Evolutionary conservation across 1,139 yeast species (phyloP).

Genomic region (Pichia sp.): DNA sequence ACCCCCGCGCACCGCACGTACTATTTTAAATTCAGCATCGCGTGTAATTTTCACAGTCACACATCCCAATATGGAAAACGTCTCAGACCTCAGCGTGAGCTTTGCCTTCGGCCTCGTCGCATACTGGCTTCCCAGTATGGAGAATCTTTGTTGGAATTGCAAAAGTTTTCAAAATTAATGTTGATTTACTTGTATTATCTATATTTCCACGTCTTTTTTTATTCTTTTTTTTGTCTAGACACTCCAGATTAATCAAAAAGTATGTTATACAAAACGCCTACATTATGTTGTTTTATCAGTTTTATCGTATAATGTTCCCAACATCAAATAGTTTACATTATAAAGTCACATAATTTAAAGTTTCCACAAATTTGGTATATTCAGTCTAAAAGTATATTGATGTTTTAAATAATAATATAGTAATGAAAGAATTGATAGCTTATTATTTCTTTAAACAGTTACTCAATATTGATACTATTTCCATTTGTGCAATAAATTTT

Average conservation of each 20-base stretch:
- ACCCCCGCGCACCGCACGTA: not conserved
- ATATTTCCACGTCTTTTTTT: not conserved
- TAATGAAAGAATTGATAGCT: not conserved
- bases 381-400: not conserved
- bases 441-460: not conserved
- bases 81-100: not conserved
- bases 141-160: not conserved
- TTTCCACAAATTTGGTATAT: not conserved
- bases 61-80: not conserved
- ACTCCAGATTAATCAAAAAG: constrained; percentile 16
- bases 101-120: not conserved
- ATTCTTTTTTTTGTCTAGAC: constrained; percentile 2
- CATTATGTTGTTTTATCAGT: not conserved
- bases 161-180: constrained; percentile 7
- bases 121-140: not conserved
- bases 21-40: not conserved
- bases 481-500: not conserved
- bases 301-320: not conserved
- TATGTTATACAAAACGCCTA: constrained; percentile 4
- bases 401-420: not conserved
- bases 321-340: not conserved
- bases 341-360: not conserved
- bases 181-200: not conserved
- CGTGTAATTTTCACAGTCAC: not conserved
- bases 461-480: not conserved